These are phyloP conservation scores for Mayamaea pseudoterrestris DNA, from an alignment of 108 stramenopile genomes.

Conservation along the genomic window DNA sequence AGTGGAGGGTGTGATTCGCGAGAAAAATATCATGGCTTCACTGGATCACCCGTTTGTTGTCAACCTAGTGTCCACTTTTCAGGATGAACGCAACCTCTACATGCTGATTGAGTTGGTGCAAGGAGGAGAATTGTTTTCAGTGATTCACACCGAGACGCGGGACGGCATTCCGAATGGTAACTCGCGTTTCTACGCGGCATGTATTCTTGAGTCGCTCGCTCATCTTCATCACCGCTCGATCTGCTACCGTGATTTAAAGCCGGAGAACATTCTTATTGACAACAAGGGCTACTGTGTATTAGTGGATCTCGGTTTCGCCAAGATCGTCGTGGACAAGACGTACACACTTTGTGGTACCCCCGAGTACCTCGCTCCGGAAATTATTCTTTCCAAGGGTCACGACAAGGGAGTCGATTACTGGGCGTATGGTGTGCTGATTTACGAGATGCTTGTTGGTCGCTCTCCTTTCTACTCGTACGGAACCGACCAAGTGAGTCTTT, in stretches of 20 bases:
- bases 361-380: constrained; percentile 98
- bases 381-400: constrained; percentile 97
- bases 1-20: constrained; percentile 83
- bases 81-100: constrained; percentile 80
- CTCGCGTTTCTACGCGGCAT: constrained; percentile 80
- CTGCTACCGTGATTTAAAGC: constrained; percentile 90
- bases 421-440: constrained; percentile 96
- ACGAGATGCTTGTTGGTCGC: constrained; percentile 95
- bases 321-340: constrained; percentile 94
- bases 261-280: constrained; percentile 79
- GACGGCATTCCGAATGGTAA: constrained; percentile 86
- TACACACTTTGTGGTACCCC: constrained; percentile 97
- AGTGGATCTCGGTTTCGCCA: constrained; percentile 99
- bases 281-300: constrained; percentile 90
- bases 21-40: constrained; percentile 86
- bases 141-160: constrained; percentile 82
- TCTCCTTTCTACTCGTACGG: constrained; percentile 94
- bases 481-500: constrained; percentile 89
- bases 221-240: constrained; percentile 72
- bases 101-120: constrained; percentile 90
- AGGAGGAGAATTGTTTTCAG: constrained; percentile 88
- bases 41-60: constrained; percentile 91
- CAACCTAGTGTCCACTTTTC: constrained; percentile 77
- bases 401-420: constrained; percentile 98
- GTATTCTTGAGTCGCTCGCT: constrained; percentile 57